Base-by-base conservation (phyloP, 2,329 filamentous ascomycete genomes). In the Neocatenulostroma microsporum region DNA sequence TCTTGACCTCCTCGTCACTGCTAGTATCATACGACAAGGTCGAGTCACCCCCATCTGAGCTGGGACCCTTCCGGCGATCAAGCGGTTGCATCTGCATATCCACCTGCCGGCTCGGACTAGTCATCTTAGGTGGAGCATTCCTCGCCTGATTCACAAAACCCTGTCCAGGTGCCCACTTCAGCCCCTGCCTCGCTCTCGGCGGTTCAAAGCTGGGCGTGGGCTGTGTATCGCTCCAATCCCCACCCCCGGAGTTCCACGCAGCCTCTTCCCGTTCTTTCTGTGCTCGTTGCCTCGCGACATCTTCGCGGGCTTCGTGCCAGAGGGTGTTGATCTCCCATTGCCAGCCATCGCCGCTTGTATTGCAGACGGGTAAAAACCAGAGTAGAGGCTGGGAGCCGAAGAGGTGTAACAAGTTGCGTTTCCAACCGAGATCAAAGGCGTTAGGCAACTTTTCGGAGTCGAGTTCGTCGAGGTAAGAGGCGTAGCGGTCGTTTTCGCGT, bases 291-390 rank as follows among this genome's bases (percentile, higher is more conserved):
- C 67, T 67, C 5, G 48, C 53, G 3, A 60, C 37, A 3, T 51
- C 55, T 8, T 86, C 79, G 28, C 80, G 70, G 3, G 80, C 82
- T 23, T 80, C 77, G 3, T 84, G 45, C 83, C 91, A 98, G 47
- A 76, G 77, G 1, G 76, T 72, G 54, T 79, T 93, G 1, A 88
- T 75, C 53, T 95, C 87, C 91, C 91, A 98, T 29, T 71, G 73
- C 89, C 89, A 98, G 15, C 91, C 91, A 58, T 98, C 85, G 21
- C 89, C 89, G 0, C 78, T 84, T 2, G 87, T 94, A 54, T 83
- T 96, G 60, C 75, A 78, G 30, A 96, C 66, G 0, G 91, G 91
- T 2, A 96, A 43, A 19, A 71, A 64, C 89, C 91, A 96, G 7
- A 91, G 67, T 18, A 75, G 62, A 1, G 78, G 79, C 1, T 68